Evolutionary conservation across 2,329 filamentous ascomycete genomes (phyloP).

Genomic region (Beauveria sp.): DNA sequence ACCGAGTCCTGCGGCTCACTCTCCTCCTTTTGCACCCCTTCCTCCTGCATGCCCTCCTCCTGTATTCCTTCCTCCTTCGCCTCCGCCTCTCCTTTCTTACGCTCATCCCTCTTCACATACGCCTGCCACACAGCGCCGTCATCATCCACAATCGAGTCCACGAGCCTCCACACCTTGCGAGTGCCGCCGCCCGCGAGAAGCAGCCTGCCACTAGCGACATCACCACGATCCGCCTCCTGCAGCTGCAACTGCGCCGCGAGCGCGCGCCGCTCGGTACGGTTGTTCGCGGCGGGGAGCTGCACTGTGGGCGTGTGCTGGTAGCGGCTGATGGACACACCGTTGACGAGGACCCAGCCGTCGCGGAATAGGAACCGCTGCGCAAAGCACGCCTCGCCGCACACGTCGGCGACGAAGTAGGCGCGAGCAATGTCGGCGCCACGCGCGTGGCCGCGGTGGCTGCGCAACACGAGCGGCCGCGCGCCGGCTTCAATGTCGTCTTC

Average conservation of each 20-base stretch:
- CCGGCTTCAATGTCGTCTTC: conserved; percentile 31
- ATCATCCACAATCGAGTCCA: conserved; percentile 29
- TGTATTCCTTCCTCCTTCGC: conserved; percentile 13
- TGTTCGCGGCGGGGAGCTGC: not conserved
- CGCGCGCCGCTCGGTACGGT: not conserved
- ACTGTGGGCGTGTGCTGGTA: conserved; percentile 30
- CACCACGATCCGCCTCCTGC: conserved; percentile 1
- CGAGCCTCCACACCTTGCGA: conserved; percentile 32
- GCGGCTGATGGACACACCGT: conserved; percentile 37
- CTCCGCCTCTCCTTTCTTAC: not conserved
- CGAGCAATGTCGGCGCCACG: conserved; percentile 31
- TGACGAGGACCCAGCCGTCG: conserved; percentile 40
- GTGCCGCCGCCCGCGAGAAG: not conserved
- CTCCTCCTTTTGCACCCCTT: too few species aligned
- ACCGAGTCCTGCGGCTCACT: conserved; percentile 28
- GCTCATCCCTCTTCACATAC: conserved; percentile 30
- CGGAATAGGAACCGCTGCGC: conserved; percentile 38
- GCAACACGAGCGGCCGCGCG: conserved; percentile 32
- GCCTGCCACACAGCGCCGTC: conserved; percentile 39
- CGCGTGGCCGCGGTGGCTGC: conserved; percentile 23
- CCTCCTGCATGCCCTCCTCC: too few species aligned
- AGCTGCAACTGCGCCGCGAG: not conserved
- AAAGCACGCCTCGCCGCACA: conserved; percentile 39
- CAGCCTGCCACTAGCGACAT: conserved; percentile 24
- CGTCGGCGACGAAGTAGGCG: conserved; percentile 33